A percentile compares a stretch with the other conserved stretches of the same genome.
These are phyloP conservation scores for Lasiosphaeria miniovina DNA, from an alignment of 495 filamentous ascomycete genomes.

Conservation along the genomic window DNA sequence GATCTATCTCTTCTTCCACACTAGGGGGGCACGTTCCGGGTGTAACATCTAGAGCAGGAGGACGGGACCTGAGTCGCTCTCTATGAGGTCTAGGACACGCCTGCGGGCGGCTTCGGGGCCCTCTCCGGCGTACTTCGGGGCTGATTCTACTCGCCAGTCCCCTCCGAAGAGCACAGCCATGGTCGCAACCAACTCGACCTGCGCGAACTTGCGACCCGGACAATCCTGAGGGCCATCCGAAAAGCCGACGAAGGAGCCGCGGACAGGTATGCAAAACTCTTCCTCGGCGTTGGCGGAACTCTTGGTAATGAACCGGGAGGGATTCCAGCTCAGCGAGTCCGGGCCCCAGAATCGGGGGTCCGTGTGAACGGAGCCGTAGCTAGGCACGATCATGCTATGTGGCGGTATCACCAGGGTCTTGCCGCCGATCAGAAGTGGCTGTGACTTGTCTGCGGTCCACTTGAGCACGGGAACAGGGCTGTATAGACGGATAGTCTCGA, in stretches of 20 bases:
- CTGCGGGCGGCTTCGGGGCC: conserved; percentile 27
- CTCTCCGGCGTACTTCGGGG: conserved; percentile 26
- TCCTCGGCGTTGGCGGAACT: conserved; percentile 36
- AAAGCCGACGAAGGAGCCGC: conserved; percentile 47
- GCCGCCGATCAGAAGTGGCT: conserved; percentile 7
- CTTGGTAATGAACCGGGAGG: conserved; percentile 34
- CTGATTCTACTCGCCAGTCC: conserved; percentile 30
- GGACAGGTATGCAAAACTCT: conserved; percentile 31
- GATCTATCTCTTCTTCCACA: conserved; percentile 22
- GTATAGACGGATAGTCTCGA: conserved; percentile 53
- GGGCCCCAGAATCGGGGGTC: conserved; percentile 27
- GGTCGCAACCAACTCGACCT: conserved; percentile 53
- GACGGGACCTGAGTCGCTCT: conserved; percentile 32
- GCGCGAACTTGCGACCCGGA: conserved; percentile 50
- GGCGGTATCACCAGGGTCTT: conserved; percentile 22
- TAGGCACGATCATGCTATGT: conserved; percentile 15
- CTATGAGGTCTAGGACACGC: conserved; percentile 30
- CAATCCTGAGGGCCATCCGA: conserved; percentile 46
- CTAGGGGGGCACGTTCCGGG: conserved; percentile 31
- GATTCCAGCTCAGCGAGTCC: conserved; percentile 34
- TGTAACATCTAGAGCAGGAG: conserved; percentile 43
- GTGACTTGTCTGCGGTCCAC: background rate
- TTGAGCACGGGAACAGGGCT: conserved; percentile 43
- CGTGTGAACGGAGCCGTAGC: conserved; percentile 21
- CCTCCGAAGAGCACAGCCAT: conserved; percentile 42